phyloP scores from a whole-genome alignment of 345 rosid species.

The Arabidopsis suecica region DNA sequence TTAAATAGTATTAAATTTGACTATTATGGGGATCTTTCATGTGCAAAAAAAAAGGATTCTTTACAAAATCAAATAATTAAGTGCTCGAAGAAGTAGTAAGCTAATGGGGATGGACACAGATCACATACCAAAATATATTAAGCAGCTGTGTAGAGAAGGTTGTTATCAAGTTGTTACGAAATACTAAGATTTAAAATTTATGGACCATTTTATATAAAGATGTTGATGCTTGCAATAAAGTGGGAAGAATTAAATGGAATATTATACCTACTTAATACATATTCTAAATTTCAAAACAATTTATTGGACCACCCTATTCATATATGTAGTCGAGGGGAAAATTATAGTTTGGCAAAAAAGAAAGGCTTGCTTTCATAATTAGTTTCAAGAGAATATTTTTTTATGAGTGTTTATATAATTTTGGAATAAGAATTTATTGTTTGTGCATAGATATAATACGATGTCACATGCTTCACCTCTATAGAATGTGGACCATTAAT shows the following conservation, averaged over 20 bases:
- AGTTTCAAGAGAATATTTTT: neutral
- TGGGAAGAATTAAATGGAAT: conserved; percentile 13
- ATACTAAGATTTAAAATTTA: neutral
- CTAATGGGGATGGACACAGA: neutral
- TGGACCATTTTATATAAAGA: conserved; percentile 1
- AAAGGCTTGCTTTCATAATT: conserved; percentile 39
- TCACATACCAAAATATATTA: neutral
- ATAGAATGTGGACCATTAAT: conserved; percentile 49
- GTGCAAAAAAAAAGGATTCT: neutral
- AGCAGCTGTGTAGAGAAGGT: neutral
- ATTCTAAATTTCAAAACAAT: conserved; percentile 4
- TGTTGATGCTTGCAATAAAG: conserved; percentile 36
- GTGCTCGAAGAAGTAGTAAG: neutral
- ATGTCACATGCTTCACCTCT: conserved; percentile 46
- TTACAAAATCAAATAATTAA: neutral
- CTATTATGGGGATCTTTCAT: neutral
- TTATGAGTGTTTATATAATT: conserved; percentile 15
- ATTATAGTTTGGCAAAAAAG: conserved; percentile 33
- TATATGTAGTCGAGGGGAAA: conserved; percentile 16
- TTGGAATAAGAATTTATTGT: conserved; percentile 23
- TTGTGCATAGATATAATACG: conserved; percentile 28
- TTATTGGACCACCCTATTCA: conserved; percentile 47
- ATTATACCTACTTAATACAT: conserved; percentile 26
- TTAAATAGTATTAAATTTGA: conserved; percentile 1
- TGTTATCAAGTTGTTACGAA: conserved; percentile 1